phyloP scores from a whole-genome alignment of 2,329 filamentous ascomycete species.

The Monosporascus ibericus region DNA sequence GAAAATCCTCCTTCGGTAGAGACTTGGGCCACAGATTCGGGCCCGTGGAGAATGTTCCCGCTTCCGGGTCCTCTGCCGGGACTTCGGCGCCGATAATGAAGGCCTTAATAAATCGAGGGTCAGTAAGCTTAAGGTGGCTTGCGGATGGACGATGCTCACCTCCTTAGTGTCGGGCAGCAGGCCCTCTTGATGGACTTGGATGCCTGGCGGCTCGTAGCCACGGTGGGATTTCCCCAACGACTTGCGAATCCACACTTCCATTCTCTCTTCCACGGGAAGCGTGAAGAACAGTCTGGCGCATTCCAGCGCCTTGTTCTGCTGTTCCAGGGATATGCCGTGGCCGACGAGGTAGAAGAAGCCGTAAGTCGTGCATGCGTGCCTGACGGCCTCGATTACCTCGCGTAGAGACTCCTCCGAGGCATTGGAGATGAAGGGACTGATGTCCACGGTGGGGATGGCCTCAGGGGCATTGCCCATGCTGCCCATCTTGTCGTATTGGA shows the following conservation, averaged over 20 bases:
- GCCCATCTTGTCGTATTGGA: too few relatives aligned
- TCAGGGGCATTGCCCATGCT: conserved; percentile 1
- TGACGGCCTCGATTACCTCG: conserved; percentile 19
- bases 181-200: conserved; percentile 19
- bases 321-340: conserved; percentile 20
- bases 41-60: conserved; percentile 22
- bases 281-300: conserved; percentile 18
- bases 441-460: conserved; percentile 24
- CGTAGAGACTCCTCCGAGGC: conserved; percentile 11
- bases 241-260: conserved; percentile 20
- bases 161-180: conserved; percentile 23
- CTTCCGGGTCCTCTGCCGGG: conserved; percentile 17
- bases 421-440: conserved; percentile 17
- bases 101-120: conserved; percentile 4
- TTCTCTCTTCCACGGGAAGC: conserved; percentile 18
- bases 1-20: conserved; percentile 18
- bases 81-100: conserved; percentile 19
- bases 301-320: conserved; percentile 14
- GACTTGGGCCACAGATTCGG: conserved; percentile 23
- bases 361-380: conserved; percentile 18
- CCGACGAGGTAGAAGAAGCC: conserved; percentile 28
- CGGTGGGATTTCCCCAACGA: conserved; percentile 21
- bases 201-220: conserved; percentile 22
- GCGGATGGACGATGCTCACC: conserved; percentile 5
- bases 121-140: too few relatives aligned